Base-by-base conservation (phyloP, 2,329 filamentous ascomycete species). In the Epichloe hybrida region DNA sequence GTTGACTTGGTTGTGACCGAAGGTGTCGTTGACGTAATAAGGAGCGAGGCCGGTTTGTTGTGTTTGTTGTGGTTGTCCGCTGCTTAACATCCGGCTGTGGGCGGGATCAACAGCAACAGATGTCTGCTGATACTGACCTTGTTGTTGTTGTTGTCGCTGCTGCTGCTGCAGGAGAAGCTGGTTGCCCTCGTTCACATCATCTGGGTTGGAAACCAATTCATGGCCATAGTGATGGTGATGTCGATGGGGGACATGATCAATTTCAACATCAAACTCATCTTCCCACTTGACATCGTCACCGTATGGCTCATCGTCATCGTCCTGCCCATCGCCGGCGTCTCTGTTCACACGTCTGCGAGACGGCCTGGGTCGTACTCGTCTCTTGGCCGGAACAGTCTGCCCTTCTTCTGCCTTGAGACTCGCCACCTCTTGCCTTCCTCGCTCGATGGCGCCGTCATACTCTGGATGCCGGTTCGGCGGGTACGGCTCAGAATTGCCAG, bases 381-480 rank as follows among this genome's bases (percentile, higher is more conserved):
- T 34, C 41, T 4, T 17, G 20, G 4, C 2, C 15, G 21, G 17
- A 40, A 12, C 27, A 27, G 17, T 13, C 27, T 3, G 1, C 27
- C 9, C 27, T 1, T 31, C 27, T 31, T 38, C 39, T 8, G 27
- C 31, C 36, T n/a, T 39, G 17, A 49, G 39, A 20, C 46, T 35
- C 3, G 40, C 21, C 17, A 50, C 36, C 15, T 31, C 31, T 3
- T 46, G 31, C 21, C 4, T 46, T 13, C 40, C 49, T 11, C n/a
- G 34, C 3, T n/a, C 8, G n/a, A 50, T 36, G n/a, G 23, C 6
- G 8, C 17, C 4, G 6, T 4, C n/a, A n/a, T 46, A 50, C 9
- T 41, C 17, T 8, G 49, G 23, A 43, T 46, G 34, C 17, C 13
- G 17, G 36, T 50, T 50, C n/a, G 49, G 49, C 36, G 49, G 49